Percentiles rank a stretch among this genome's conserved stretches.
Conservation (phyloP, 768 basidiomycete species). For the Coprinopsis cinerea region DNA sequence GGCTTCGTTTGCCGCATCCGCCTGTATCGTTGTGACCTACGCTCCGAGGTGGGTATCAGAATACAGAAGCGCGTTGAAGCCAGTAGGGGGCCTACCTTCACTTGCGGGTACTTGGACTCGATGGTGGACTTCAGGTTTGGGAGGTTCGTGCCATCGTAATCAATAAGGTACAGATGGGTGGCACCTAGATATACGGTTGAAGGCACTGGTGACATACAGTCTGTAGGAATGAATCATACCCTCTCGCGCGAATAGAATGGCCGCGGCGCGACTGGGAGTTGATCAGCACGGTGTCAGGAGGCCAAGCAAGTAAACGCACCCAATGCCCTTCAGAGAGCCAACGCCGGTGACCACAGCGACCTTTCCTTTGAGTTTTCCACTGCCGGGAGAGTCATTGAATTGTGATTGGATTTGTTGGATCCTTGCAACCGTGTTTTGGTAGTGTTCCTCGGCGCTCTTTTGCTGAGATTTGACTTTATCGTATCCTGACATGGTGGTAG, state of each 20-base stretch:
- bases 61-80: too few relatives aligned
- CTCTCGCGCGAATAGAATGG: slow-evolving; percentile 75
- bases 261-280: slow-evolving; percentile 54
- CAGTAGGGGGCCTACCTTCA: slow-evolving; percentile 62
- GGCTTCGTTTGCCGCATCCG: slow-evolving; percentile 77
- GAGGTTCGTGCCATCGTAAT: slow-evolving; percentile 60
- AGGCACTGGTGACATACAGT: not conserved
- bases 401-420: slow-evolving; percentile 66
- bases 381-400: slow-evolving; percentile 46
- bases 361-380: slow-evolving; percentile 60
- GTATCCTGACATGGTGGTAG: slow-evolving; percentile 29
- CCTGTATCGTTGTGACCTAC: slow-evolving; percentile 75
- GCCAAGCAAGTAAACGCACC: slow-evolving; percentile 42
- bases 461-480: slow-evolving; percentile 24
- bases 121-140: slow-evolving; percentile 68
- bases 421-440: slow-evolving; percentile 57
- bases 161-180: slow-evolving; percentile 71
- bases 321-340: slow-evolving; percentile 83
- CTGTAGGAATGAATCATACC: slow-evolving; percentile 32
- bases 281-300: not conserved
- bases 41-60: not conserved
- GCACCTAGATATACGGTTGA: slow-evolving; percentile 44
- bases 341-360: slow-evolving; percentile 88
- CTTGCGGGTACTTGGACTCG: slow-evolving; percentile 60
- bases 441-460: slow-evolving; percentile 42